These are phyloP conservation scores for Globisporangium viniferum DNA, from an alignment of 352 stramenopile genomes.

Conservation along the genomic window DNA sequence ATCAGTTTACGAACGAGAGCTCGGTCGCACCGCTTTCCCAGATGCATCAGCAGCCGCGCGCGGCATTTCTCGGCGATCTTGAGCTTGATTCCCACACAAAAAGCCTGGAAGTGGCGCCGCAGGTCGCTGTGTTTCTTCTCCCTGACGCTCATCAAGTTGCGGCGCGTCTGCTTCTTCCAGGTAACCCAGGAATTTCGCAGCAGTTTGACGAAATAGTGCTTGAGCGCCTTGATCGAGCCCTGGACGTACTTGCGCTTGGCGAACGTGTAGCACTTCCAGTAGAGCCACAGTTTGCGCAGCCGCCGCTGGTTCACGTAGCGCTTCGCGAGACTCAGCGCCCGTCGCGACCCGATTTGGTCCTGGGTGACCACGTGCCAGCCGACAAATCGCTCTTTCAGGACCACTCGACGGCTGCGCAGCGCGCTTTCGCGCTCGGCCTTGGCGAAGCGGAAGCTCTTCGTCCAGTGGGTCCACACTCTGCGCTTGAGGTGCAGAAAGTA, in stretches of 20 bases:
- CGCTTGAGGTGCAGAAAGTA: constrained; percentile 19
- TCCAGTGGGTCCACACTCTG: constrained; percentile 40
- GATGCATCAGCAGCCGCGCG: constrained; percentile 26
- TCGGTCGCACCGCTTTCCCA: constrained; percentile 24
- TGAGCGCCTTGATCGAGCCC: constrained; percentile 65
- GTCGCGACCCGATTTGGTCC: constrained; percentile 31
- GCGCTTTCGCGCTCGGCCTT: constrained; percentile 21
- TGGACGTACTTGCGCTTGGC: constrained; percentile 63
- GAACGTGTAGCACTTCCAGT: constrained; percentile 81
- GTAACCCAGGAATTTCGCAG: constrained; percentile 45
- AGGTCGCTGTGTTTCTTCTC: constrained; percentile 45
- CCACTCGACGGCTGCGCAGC: constrained; percentile 18
- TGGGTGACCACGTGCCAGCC: constrained; percentile 40
- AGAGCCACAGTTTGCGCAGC: constrained; percentile 66
- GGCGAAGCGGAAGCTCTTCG: constrained; percentile 15
- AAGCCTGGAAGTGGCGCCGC: constrained; percentile 46
- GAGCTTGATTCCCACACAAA: constrained; percentile 33
- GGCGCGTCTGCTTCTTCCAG: constrained; percentile 21
- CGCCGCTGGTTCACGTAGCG: constrained; percentile 58
- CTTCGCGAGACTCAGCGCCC: constrained; percentile 51
- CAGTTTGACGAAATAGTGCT: constrained; percentile 76
- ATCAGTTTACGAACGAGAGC: constrained; percentile 20
- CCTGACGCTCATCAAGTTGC: constrained; percentile 41
- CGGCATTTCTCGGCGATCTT: constrained; percentile 23
- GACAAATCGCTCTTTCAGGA: constrained; percentile 30